Base-by-base conservation (phyloP, 257 asterid genomes). In the Nicotiana tabacum region DNA sequence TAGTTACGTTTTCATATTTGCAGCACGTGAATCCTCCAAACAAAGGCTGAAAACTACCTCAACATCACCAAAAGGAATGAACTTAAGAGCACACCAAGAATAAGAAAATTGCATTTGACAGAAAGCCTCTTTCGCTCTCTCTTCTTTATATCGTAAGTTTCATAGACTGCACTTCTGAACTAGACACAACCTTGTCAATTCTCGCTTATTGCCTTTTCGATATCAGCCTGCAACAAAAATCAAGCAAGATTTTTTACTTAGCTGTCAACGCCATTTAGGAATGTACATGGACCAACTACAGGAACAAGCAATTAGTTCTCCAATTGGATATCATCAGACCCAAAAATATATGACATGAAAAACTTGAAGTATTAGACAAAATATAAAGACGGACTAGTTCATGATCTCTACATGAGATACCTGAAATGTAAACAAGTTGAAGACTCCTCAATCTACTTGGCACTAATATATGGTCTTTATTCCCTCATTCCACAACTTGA, bases 191-290 rank as follows among this genome's bases (percentile, higher is more conserved):
- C 82, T 61, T 65, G 32, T 90, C 89, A 91, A 33, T 32, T 56
- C 82, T 89, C 93, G 78, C 93, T 97, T 88, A 95, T 51, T 37
- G 93, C 95, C 80, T 92, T 91, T 81, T 70, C 81, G 70, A 95
- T 90, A 85, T 91, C 98, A 32, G 64, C 88, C 98, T 95, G 91
- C 82, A 87, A 85, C 62, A 87, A 48, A 30, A 70, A 16, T 33
- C 79, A 46, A 84, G 65, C 77, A 77, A 24, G 16, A 83, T 48
- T 51, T 33, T 37, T 24, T 17, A 77, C 67, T 39, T n/a, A 58
- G 9, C 6, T 61, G 56, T 37, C 32, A 46, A 79, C 29, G 2
- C 12, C 33, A 35, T 62, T 24, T 27, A 37, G 37, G 9, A 35
- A 15, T 72, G 60, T 72, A 24, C 67, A 56, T 13, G 81, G n/a